Evolutionary conservation across 139 green algal genomes (phyloP), one percentile per base, ranked within the genome.

Genomic region (Medakamo hakoo): DNA sequence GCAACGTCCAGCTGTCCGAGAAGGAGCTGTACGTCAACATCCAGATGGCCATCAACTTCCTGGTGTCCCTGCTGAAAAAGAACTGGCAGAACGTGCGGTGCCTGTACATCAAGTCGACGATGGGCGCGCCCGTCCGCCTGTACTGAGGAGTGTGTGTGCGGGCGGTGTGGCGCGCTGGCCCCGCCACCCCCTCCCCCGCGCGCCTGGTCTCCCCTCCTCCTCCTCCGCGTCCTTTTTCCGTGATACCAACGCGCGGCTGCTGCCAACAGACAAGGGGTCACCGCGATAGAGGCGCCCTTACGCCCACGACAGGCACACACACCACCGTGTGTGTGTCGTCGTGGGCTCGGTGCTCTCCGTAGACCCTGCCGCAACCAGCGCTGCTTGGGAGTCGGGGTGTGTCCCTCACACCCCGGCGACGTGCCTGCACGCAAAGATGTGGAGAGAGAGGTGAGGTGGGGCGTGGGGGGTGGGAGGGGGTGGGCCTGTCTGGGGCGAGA

Each of bases 51-150:
- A 75, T 98, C 78, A 98, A 98, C 82, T 98, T 98, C 83, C 71
- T 98, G 75, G 90, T 98, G 28, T 97, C 90, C 3, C 82, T 98
- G 81, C 83, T 98, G 49, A 97, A 97, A 88, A 98, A 97, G 92
- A 95, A 97, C 86, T 98, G 92, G 92, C 91, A 98, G 86, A 98
- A 98, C 81, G 92, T 98, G 30, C 84, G 85, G 71, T 92, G 77
- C 69, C 78, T 98, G 62, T 91, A 96, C 84, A 80, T 97, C 74
- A 98, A 98, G 91, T 84, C 73, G 66, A 87, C 79, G 74, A 98
- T 98, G 92, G 92, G 91, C 71, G 88, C 89, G 78, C 91, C 91
- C 40, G 73, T 86, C 69, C 80, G 91, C 68, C 72, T 98, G 57
- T 98, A 92, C 85, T 98, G 91, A 94, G 76, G 26, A 9, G 55